Conservation (phyloP, 164 flowering plant species). For the Liquidambar formosana region DNA sequence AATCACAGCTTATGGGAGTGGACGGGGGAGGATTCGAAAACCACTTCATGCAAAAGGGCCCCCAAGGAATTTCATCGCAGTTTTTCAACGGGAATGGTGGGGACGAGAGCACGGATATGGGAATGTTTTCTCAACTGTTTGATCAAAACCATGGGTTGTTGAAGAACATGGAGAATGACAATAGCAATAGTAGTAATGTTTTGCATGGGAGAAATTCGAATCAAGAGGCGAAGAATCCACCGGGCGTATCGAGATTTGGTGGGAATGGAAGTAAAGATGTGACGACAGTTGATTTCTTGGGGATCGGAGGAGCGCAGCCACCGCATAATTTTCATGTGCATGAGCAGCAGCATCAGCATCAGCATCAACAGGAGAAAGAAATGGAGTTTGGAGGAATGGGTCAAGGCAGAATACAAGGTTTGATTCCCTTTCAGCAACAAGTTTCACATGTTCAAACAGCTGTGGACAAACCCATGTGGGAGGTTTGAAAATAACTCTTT, state of each 20-base stretch:
- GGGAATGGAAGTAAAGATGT: constrained; percentile 23
- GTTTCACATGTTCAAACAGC: constrained; percentile 9
- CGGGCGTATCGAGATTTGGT: constrained; percentile 17
- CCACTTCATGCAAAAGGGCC: constrained; percentile 10
- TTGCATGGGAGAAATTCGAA: constrained; percentile 10
- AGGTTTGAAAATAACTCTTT: neutral
- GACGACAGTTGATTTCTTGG: constrained; percentile 58
- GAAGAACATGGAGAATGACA: constrained; percentile 28
- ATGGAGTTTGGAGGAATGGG: constrained; percentile 11
- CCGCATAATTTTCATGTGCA: constrained; percentile 26
- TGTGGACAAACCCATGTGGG: constrained; percentile 19
- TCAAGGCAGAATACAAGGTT: constrained; percentile 10
- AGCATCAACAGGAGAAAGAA: constrained; percentile 17
- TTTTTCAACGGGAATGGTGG: constrained; percentile 15
- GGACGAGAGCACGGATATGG: constrained; percentile 23
- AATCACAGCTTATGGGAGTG: constrained; percentile 14
- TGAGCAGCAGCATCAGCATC: constrained; percentile 18
- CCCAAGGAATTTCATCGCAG: constrained; percentile 19
- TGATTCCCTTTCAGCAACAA: constrained; percentile 19
- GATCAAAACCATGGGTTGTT: constrained; percentile 27
- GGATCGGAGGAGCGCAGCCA: constrained; percentile 35
- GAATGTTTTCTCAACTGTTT: constrained; percentile 28
- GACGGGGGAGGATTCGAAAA: too few species aligned
- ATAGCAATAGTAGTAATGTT: constrained; percentile 7
- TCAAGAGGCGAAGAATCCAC: too few species aligned